These are phyloP conservation scores for Nicotiana sylvestris DNA, from an alignment of 257 asterid species.

Conservation along the genomic window DNA sequence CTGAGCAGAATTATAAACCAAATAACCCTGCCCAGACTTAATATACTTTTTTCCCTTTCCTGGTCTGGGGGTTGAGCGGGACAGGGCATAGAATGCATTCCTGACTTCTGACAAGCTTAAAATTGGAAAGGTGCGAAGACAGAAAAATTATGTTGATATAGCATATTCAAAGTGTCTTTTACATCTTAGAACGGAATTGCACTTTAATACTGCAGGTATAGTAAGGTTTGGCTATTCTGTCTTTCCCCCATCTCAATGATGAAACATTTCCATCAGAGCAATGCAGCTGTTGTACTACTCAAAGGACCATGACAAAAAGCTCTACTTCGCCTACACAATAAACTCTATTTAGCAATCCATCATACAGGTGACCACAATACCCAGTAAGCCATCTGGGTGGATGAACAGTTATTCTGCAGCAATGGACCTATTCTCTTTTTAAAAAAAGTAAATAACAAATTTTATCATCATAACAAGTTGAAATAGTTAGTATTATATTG, in stretches of 20 bases:
- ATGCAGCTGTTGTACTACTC: not conserved
- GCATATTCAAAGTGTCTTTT: not conserved
- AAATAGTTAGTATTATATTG: not conserved
- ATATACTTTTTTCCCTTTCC: not conserved
- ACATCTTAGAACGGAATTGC: not conserved
- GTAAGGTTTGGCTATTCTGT: not conserved
- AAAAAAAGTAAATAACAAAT: not conserved
- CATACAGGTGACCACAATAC: not conserved
- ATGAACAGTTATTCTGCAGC: not conserved
- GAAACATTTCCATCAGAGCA: not conserved
- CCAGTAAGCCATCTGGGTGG: not conserved
- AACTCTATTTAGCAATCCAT: not conserved
- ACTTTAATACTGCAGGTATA: not conserved
- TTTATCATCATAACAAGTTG: not conserved
- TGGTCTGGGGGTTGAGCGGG: not conserved
- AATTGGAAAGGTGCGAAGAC: not conserved
- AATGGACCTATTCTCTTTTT: not conserved
- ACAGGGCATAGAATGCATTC: not conserved
- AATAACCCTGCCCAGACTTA: not conserved
- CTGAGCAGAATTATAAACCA: not conserved
- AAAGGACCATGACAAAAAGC: not conserved
- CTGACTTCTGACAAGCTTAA: not conserved
- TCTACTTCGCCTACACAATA: not conserved
- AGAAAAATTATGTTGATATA: not conserved
- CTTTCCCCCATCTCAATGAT: not conserved